Evolutionary conservation across 345 rosid species (phyloP), one percentile per base, ranked within the genome.

Genomic region (Sisymbrium altissimum): DNA sequence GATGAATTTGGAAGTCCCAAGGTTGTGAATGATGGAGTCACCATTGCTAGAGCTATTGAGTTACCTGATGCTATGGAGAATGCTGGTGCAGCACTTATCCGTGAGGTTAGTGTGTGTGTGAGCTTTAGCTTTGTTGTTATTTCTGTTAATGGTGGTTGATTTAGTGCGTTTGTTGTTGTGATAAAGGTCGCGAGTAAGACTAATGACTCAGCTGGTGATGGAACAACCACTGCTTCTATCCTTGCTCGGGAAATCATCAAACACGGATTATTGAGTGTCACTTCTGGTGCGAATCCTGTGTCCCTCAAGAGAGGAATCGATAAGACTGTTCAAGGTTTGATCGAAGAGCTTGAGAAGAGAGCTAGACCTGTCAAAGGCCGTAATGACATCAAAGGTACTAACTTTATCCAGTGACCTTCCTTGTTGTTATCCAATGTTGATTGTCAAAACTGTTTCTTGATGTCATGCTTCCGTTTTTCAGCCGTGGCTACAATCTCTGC

Each of bases 161-260:
- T 17, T 62, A 59, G 66, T 59, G 7, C 21, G 45, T 27, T 41
- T 65, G 14, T 7, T 58, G 27, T 74, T 58, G 10, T 74, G 40
- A 21, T 19, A 58, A 56, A 95, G 99, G 99, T 92, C 72, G 99
- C 98, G 0, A 92, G 99, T 79, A 95, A 95, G 81, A 92, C 99
- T 41, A 95, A 95, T 66, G 99, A 95, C 80, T 86, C 97, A 1
- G 97, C 99, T 71, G 99, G 98, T 72, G 99, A 95, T 82, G 99
- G 98, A 21, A 95, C 99, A 8, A 95, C 99, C 49, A 95, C 99
- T 45, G 99, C 99, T 0, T 83, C 99, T 25, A 73, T 95, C 39
- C 94, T 95, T 58, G 99, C 98, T 23, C 84, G 99, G 40, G 99
- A 95, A 73, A 92, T 95, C 3, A 95, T 95, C 71, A 89, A 84